Percentiles rank a stretch among this genome's conserved stretches.
Evolutionary conservation across 2,329 filamentous ascomycete genomes (phyloP).

Genomic region (Camillea tinctor): DNA sequence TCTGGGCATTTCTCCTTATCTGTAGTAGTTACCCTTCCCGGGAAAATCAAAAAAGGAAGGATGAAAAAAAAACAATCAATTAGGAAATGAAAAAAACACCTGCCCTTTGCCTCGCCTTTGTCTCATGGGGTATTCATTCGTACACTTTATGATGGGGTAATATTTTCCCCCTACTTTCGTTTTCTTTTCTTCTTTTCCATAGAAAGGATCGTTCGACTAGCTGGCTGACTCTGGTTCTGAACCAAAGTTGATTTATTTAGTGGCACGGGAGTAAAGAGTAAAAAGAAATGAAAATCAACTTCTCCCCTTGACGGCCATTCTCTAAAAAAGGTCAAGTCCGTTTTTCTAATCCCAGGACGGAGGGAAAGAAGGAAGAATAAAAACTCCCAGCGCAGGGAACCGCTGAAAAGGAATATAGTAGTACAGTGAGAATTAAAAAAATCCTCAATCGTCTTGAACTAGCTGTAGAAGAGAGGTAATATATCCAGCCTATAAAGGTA

Average conservation of each 20-base stretch:
- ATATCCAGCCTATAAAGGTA: slow-evolving; percentile 12
- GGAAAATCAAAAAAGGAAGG: no score
- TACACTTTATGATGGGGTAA: background rate
- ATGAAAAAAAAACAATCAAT: no score
- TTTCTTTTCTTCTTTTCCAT: background rate
- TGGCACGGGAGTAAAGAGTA: background rate
- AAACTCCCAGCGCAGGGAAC: slow-evolving; percentile 3
- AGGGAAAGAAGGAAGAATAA: background rate
- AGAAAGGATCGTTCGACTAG: no score
- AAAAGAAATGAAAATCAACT: background rate
- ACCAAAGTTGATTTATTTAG: background rate
- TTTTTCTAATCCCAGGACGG: background rate
- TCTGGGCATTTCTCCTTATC: no score
- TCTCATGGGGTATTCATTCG: no score
- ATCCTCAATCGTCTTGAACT: slow-evolving; percentile 17
- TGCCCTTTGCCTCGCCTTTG: no score
- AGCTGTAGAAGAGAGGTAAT: slow-evolving; percentile 24
- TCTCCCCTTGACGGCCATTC: background rate
- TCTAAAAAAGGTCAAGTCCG: background rate
- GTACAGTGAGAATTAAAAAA: background rate
- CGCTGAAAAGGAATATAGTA: background rate
- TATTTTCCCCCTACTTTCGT: background rate
- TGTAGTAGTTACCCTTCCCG: no score
- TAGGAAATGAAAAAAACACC: no score
- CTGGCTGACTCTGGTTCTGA: background rate